Base-by-base conservation (phyloP, 768 basidiomycete species). In the Lactarius trivialis region DNA sequence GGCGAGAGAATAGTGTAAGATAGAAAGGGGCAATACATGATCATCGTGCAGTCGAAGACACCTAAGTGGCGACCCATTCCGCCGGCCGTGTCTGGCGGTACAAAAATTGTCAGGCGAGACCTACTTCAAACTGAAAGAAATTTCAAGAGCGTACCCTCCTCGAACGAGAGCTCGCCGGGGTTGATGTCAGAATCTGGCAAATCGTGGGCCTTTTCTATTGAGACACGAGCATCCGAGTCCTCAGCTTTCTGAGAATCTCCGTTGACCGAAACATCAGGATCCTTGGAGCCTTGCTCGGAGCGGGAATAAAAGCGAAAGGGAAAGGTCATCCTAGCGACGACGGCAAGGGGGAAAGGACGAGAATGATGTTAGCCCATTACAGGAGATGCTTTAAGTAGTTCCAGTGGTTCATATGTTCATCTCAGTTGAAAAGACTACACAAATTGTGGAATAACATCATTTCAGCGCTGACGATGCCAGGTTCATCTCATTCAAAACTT, bases 31-130 rank as follows among this genome's bases (percentile, higher is more conserved):
- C 6, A 2, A 28, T 64, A 78, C 78, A 82, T 83, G 21, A 83
- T 73, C 65, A 84, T 76, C 0, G 82, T 84, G 63, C 82, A 84
- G 49, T 78, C 81, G 60, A 80, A 79, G 2, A 84, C 76, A 11
- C 83, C 82, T 0, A 83, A 73, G 67, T 84, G 82, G 43, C 83
- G 77, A 3, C 83, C 82, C 71, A 84, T 81, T 8, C 83, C 83
- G 24, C 82, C 83, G 5, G 80, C 79, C 4, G 77, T 72, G 63
- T 77, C 82, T 82, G 24, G 24, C 17, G 14, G 45, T 7, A 24
- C 41, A 63, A 30, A 59, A 28, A 3, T 33, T 24, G 8, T 7
- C 30, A 4, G 7, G 3, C 21, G 24, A 39, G 14, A 53, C 30
- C 24, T 21, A 41, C 32, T 4, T 11, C 24, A n/a, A 33, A 32